Evolutionary conservation across 1,284 basidiomycete genomes (phyloP).

Genomic region (Earliella scabrosa): DNA sequence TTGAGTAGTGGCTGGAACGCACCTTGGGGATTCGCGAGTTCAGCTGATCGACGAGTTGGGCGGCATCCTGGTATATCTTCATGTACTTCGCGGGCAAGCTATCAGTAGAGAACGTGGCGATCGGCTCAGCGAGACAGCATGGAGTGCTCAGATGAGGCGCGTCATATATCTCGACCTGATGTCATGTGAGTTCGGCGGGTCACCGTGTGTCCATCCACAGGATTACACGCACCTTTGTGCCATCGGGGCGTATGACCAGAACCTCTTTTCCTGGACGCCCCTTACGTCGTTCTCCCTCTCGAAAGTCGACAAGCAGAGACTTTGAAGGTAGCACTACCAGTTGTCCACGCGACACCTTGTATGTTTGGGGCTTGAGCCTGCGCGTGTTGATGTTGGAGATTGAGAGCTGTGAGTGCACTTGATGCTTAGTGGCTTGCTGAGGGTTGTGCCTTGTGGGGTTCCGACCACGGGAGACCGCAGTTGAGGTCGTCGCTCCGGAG

Average conservation of each 20-base stretch:
- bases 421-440: no score
- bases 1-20: conserved; percentile 7
- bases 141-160: conserved; percentile 54
- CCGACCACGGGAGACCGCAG: conserved; percentile 8
- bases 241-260: conserved; percentile 45
- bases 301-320: conserved; percentile 55
- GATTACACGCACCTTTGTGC: conserved; percentile 38
- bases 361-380: conserved; percentile 45
- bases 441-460: no score
- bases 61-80: conserved; percentile 52
- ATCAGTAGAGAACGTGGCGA: conserved; percentile 37
- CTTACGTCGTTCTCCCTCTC: conserved; percentile 54
- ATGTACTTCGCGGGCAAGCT: conserved; percentile 45
- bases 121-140: conserved; percentile 50
- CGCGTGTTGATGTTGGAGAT: conserved; percentile 35
- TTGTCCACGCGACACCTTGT: conserved; percentile 53
- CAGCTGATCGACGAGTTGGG: conserved; percentile 47
- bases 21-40: conserved; percentile 59
- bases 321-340: conserved; percentile 52
- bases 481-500: conserved; percentile 19
- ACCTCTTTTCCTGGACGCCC: conserved; percentile 51
- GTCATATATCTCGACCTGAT: conserved; percentile 48
- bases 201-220: no score
- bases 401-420: no score
- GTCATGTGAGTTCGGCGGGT: no score